phyloP scores from a whole-genome alignment of 306 rosid genomes.

The Chamaecrista fasciculata region DNA sequence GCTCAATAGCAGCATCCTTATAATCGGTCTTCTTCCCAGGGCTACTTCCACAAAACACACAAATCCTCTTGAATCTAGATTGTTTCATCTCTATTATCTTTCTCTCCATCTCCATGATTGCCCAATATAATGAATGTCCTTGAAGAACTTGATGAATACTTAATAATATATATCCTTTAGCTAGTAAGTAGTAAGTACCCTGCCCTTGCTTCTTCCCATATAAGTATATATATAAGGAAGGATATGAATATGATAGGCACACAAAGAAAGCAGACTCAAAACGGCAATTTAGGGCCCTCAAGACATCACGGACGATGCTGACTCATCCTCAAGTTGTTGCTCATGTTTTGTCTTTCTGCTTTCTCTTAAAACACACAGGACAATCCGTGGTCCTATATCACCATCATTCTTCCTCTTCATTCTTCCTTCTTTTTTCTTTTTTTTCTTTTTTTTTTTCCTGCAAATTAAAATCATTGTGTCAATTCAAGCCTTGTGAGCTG shows the following conservation, averaged over 20 bases:
- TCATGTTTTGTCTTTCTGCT: no score
- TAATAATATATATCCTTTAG: constrained; percentile 13
- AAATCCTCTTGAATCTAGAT: constrained; percentile 63
- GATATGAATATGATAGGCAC: constrained; percentile 1
- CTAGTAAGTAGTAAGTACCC: no score
- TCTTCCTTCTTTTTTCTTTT: no score
- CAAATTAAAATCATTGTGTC: no score
- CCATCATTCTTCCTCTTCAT: no score
- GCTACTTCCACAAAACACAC: constrained; percentile 84
- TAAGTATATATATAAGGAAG: constrained; percentile 6
- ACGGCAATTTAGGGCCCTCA: not conserved
- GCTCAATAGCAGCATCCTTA: constrained; percentile 78
- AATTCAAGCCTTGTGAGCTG: no score
- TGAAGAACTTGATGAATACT: no score
- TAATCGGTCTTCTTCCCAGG: constrained; percentile 63
- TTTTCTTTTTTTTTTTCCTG: no score
- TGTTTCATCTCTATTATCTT: constrained; percentile 35
- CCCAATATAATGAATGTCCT: no score
- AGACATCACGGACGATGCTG: constrained; percentile 30
- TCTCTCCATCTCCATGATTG: constrained; percentile 42
- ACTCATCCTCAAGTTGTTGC: constrained; percentile 24
- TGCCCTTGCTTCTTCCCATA: no score
- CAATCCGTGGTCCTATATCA: constrained; percentile 17
- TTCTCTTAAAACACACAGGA: not conserved
- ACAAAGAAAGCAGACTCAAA: not conserved